These are phyloP conservation scores for Furcasterigmium furcatum DNA, from an alignment of 2,329 filamentous ascomycete species.

Conservation along the genomic window DNA sequence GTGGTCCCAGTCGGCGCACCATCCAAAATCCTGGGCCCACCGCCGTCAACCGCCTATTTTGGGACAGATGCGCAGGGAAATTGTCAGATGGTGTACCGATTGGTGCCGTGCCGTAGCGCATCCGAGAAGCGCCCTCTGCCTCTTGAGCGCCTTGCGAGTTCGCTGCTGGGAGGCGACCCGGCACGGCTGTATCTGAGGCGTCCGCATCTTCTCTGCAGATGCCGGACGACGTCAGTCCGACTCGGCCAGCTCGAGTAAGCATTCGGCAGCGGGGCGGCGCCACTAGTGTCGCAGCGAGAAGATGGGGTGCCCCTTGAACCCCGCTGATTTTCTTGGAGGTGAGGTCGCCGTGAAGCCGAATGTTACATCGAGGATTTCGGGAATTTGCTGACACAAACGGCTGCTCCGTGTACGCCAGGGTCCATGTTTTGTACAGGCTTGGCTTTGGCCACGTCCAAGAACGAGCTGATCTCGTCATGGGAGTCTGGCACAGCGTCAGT, in stretches of 20 bases:
- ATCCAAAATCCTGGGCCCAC: neutral
- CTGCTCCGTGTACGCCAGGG: constrained; percentile 3
- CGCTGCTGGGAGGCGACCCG: too few species aligned
- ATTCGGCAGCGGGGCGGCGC: too few species aligned
- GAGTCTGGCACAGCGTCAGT: constrained; percentile 10
- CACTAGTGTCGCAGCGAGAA: too few species aligned
- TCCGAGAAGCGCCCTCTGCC: too few species aligned
- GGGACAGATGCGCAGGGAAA: constrained; percentile 1
- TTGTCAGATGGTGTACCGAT: neutral
- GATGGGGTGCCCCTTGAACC: too few species aligned
- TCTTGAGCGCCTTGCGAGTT: too few species aligned
- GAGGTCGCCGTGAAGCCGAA: neutral
- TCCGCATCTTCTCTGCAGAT: too few species aligned
- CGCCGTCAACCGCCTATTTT: constrained; percentile 1
- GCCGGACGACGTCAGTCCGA: too few species aligned
- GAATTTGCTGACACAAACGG: constrained; percentile 8
- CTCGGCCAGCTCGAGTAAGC: too few species aligned
- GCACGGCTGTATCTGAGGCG: too few species aligned
- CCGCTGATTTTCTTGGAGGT: too few species aligned
- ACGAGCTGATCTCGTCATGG: constrained; percentile 9
- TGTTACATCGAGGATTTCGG: constrained; percentile 4
- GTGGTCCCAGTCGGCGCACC: neutral
- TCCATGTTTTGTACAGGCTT: constrained; percentile 8
- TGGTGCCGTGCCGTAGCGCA: neutral
- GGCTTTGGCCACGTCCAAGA: constrained; percentile 10